phyloP scores from a whole-genome alignment of 305 asterid genomes.

The Solanum hybrid region DNA sequence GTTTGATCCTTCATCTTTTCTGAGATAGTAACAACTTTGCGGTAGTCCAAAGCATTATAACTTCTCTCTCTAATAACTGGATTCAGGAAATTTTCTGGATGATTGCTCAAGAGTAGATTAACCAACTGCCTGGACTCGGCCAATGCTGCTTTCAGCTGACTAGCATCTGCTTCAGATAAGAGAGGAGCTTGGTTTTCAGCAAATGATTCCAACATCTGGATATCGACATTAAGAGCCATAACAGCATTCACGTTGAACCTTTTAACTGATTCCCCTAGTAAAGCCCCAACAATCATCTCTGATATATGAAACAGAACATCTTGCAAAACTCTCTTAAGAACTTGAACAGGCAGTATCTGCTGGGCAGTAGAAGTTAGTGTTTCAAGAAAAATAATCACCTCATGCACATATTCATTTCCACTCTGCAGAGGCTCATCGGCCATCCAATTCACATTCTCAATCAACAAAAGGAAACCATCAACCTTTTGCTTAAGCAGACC shows the following conservation, averaged over 20 bases:
- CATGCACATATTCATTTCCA: slow-evolving; percentile 85
- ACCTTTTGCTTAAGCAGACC: slow-evolving; percentile 89
- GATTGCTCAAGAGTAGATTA: slow-evolving; percentile 81
- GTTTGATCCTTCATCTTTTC: slow-evolving; percentile 91
- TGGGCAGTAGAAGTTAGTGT: slow-evolving; percentile 86
- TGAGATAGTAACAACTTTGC: slow-evolving; percentile 71
- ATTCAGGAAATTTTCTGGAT: slow-evolving; percentile 88
- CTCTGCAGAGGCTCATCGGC: slow-evolving; percentile 69
- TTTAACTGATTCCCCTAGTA: slow-evolving; percentile 74
- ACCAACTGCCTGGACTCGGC: slow-evolving; percentile 85
- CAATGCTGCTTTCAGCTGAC: slow-evolving; percentile 59
- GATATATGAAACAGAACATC: slow-evolving; percentile 89
- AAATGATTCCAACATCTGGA: slow-evolving; percentile 74
- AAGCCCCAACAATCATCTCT: slow-evolving; percentile 65
- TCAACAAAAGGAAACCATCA: slow-evolving; percentile 80
- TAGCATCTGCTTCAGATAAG: slow-evolving; percentile 60
- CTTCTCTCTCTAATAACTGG: slow-evolving; percentile 91
- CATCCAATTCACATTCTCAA: slow-evolving; percentile 93
- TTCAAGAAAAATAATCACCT: slow-evolving; percentile 80
- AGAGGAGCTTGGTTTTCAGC: slow-evolving; percentile 79
- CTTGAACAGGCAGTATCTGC: slow-evolving; percentile 81
- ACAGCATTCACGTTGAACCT: slow-evolving; percentile 61
- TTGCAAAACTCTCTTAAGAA: slow-evolving; percentile 69
- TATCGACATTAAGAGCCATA: slow-evolving; percentile 75
- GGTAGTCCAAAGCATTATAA: slow-evolving; percentile 64